phyloP scores from a whole-genome alignment of 148 eudicot genomes.

The Nepenthes mirabilis region DNA sequence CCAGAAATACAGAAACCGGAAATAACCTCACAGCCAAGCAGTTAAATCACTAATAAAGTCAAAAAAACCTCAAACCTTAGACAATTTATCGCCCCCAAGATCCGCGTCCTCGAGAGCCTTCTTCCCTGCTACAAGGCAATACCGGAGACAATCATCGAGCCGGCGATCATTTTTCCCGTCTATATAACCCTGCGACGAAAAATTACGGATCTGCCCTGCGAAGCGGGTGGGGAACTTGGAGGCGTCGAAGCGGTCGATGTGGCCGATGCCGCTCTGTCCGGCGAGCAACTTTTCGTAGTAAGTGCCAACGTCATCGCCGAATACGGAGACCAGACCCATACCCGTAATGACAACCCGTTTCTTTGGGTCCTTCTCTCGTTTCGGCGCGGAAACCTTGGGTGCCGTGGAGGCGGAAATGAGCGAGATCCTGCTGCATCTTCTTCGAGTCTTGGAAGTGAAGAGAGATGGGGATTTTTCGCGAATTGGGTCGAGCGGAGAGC shows the following conservation, averaged over 20 bases:
- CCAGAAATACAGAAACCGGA: not conserved
- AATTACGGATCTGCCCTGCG: conserved; percentile 57
- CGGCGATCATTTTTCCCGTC: conserved; percentile 59
- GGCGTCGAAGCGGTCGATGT: conserved; percentile 76
- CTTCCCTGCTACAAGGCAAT: conserved; percentile 68
- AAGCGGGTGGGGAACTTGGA: conserved; percentile 79
- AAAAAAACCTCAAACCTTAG: conserved; percentile 24
- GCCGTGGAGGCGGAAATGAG: conserved; percentile 22
- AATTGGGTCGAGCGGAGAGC: conserved; percentile 36
- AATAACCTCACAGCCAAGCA: not conserved
- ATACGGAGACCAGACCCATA: conserved; percentile 86
- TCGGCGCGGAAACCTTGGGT: conserved; percentile 30
- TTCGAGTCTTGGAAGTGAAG: conserved; percentile 1
- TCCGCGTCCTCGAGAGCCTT: conserved; percentile 50
- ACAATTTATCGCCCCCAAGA: conserved; percentile 43
- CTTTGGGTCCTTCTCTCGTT: conserved; percentile 85
- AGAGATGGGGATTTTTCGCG: conserved; percentile 17
- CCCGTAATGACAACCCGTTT: conserved; percentile 90
- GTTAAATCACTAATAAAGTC: not conserved
- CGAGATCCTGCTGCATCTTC: conserved; percentile 8
- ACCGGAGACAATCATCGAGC: conserved; percentile 47
- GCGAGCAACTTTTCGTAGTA: conserved; percentile 68
- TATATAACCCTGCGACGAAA: conserved; percentile 45
- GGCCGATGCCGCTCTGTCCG: conserved; percentile 70
- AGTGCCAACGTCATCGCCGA: conserved; percentile 66